Evolutionary conservation across 2,329 filamentous ascomycete species (phyloP), one percentile per base, ranked within the genome.

Genomic region (Penicillium oxalicum): DNA sequence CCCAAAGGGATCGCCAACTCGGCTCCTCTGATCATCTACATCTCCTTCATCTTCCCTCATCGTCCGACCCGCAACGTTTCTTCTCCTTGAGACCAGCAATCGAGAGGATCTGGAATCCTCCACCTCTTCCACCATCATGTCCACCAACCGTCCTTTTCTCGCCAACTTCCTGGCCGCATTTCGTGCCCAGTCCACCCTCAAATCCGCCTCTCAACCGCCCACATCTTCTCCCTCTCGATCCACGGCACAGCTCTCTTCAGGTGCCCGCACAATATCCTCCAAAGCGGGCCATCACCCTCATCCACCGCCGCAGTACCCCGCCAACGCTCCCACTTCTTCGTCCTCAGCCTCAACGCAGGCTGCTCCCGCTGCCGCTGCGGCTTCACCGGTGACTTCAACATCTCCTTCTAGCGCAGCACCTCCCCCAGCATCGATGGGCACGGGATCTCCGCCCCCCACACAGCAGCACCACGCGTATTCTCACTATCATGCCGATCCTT

Each of bases 81-180:
- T 18, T 18, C 18, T 18, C 18, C 18, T 18, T 18, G 18, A 18
- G 18, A 18, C 18, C 18, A 1, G 18, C 18, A 18, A 18, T 18
- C 7, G 11, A 11, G 29, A 32, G 29, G 4, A 11, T 32, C 29
- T 32, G 29, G 29, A 32, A 8, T 32, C 29, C 29, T 32, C 29
- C 11, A 11, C 8, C 7, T 8, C 2, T 32, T 11, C 29, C 29
- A 29, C 25, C 48, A 72, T 50, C 58, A 84, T 84, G 81, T 78
- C 80, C 2, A 83, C 79, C 55, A 84, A 85, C 70, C 71, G 81
- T 49, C 82, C 77, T 41, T 86, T 86, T 70, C 75, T 86, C 59
- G 76, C 81, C 57, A 82, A 81, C 71, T 84, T 86, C 70, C 77
- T 86, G 53, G 78, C 82, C 41, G 81, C 82, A 53, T 86, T 86